These are phyloP conservation scores for Leccinum aurantiacum DNA, from an alignment of 768 basidiomycete species.

Conservation along the genomic window DNA sequence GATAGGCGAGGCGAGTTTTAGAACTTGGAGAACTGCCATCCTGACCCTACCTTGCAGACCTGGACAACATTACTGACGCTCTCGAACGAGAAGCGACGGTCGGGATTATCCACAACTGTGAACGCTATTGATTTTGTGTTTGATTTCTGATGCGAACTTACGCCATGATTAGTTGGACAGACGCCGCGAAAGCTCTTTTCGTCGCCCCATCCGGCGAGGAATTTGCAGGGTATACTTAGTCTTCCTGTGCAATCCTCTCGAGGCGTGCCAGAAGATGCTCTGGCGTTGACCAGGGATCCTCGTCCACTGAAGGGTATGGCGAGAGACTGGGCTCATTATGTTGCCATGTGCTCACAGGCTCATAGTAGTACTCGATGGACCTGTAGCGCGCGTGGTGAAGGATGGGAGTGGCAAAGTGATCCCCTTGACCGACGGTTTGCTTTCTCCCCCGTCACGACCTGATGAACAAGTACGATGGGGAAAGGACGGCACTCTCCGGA, in stretches of 20 bases:
- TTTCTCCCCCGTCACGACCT: conserved; percentile 56
- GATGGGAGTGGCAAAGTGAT: conserved; percentile 50
- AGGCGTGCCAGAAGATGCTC: conserved; percentile 84
- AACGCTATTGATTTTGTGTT: conserved; percentile 3
- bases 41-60: conserved; percentile 45
- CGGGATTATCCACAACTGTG: conserved; percentile 94
- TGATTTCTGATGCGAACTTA: conserved; percentile 2
- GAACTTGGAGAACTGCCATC: not conserved
- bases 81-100: conserved; percentile 90
- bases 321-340: not conserved
- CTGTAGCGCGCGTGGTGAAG: conserved; percentile 45
- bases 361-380: conserved; percentile 41
- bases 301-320: conserved; percentile 56
- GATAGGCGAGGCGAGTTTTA: conserved; percentile 49
- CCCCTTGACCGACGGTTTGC: conserved; percentile 58
- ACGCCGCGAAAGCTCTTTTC: conserved; percentile 86
- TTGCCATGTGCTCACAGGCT: conserved; percentile 13
- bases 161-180: conserved; percentile 66
- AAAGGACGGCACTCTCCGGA: conserved; percentile 54
- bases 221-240: conserved; percentile 67
- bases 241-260: conserved; percentile 70
- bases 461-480: conserved; percentile 76
- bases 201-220: conserved; percentile 70
- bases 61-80: conserved; percentile 84
- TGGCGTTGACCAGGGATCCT: conserved; percentile 58